Conservation (phyloP, 1,139 yeast genomes). For the Komagataea norvegica region DNA sequence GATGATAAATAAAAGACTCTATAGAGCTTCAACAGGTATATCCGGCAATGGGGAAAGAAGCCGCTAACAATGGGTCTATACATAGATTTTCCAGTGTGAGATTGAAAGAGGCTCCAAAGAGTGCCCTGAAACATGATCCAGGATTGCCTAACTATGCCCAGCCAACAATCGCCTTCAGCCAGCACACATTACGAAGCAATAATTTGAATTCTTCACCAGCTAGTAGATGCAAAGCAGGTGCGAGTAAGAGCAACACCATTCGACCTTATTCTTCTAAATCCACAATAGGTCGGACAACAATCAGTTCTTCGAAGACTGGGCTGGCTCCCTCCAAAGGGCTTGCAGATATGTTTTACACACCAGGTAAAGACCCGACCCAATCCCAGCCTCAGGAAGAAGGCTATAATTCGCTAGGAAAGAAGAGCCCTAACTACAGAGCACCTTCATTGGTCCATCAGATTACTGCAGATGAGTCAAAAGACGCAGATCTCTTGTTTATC, state of each 20-base stretch:
- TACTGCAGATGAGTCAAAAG: background rate
- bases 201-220: background rate
- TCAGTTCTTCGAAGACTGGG: background rate
- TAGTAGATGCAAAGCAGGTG: conserved; percentile 6
- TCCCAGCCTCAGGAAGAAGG: background rate
- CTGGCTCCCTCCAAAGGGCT: background rate
- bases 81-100: background rate
- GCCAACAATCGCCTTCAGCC: conserved; percentile 11
- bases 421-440: conserved; percentile 2
- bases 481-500: background rate
- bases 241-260: background rate
- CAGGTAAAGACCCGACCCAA: background rate
- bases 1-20: no score
- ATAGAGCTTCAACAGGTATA: no score
- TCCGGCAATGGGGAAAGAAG: no score
- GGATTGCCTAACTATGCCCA: conserved; percentile 15
- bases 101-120: background rate
- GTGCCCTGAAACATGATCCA: background rate
- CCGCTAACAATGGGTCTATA: no score
- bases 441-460: conserved; percentile 3
- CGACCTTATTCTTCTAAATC: conserved; percentile 3
- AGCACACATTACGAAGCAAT: conserved; percentile 5
- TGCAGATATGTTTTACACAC: conserved; percentile 4
- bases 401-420: background rate
- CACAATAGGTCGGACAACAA: background rate